Base-by-base conservation (phyloP, 2,329 filamentous ascomycete species). In the Fusarium begoniae region DNA sequence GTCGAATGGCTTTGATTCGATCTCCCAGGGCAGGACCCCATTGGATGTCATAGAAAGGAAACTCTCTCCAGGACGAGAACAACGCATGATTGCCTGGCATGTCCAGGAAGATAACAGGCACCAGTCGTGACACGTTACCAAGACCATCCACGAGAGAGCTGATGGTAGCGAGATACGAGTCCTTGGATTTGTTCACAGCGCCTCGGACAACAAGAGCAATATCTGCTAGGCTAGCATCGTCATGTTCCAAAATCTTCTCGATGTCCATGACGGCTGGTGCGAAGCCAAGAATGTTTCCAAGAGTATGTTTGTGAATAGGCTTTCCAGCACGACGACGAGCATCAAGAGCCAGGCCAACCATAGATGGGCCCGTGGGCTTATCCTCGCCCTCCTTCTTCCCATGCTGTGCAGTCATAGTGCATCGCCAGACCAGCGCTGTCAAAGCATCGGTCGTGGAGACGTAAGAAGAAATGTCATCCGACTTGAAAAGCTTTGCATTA, bases 381-480 rank as follows among this genome's bases (percentile, higher is more conserved):
- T 40, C 30, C 1, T 69, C 48, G 4, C 56, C 56, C 14, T 55
- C 20, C 15, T 44, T 40, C 4, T 61, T 45, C 12, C n/a, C 51
- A 40, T 69, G 64, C 5, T 69, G 64, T 0, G 64, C 66, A 18
- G 8, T 32, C 55, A 69, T 69, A 2, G 66, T 69, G 38, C 66
- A 69, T 0, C 66, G 64, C 66, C 66, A 69, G 7, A 69, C 44
- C 9, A 69, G n/a, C 2, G 66, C 66, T 8, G 66, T 63, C 17
- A 69, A n/a, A 6, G 66, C 66, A 41, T 69, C 66, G 18, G 53
- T 69, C 5, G 66, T 69, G 0, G 66, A 69, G 8, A 69, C 63
- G 22, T 37, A 69, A 3, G 56, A n/a, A 4, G 66, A 41, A 11
- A 35, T 30, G 6, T 51, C 38, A 2, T 63, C 26, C 0, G 48